A percentile compares a stretch with the other conserved stretches of the same genome.
phyloP scores from a whole-genome alignment of 768 basidiomycete genomes.

The Cystofilobasidium capitatum region DNA sequence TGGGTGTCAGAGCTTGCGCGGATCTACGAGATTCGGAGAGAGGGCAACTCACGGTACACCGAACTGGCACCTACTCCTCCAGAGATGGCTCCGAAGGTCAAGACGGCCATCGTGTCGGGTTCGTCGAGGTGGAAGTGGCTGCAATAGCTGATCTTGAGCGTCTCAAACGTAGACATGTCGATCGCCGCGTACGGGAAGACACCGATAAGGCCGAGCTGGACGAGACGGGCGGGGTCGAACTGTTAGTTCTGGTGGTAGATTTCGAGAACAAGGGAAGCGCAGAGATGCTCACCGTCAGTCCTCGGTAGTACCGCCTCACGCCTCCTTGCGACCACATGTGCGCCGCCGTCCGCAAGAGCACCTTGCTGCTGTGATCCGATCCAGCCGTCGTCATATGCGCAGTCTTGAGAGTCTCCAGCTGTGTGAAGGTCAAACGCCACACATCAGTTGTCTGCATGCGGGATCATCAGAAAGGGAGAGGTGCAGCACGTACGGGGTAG shows the following conservation, averaged over 20 bases:
- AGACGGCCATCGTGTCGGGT: constrained; percentile 72
- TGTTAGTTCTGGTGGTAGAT: too few relatives aligned
- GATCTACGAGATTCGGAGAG: constrained; percentile 47
- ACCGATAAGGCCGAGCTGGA: constrained; percentile 81
- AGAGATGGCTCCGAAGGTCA: constrained; percentile 85
- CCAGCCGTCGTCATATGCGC: constrained; percentile 91
- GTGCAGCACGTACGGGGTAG: constrained; percentile 19
- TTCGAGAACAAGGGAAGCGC: not conserved
- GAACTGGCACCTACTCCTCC: constrained; percentile 82
- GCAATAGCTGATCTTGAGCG: constrained; percentile 80
- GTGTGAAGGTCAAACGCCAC: too few relatives aligned
- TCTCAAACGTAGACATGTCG: constrained; percentile 84
- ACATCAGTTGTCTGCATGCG: too few relatives aligned
- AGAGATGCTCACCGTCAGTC: constrained; percentile 58
- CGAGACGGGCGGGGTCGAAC: not conserved
- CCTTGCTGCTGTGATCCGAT: constrained; percentile 35
- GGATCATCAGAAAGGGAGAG: not conserved
- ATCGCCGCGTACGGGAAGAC: constrained; percentile 91
- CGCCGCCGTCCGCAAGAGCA: constrained; percentile 53
- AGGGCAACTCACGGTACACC: constrained; percentile 56
- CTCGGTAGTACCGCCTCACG: constrained; percentile 76
- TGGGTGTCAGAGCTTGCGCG: not conserved
- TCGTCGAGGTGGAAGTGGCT: constrained; percentile 80
- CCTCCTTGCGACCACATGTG: constrained; percentile 72
- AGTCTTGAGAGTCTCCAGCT: constrained; percentile 84